These are phyloP conservation scores for Pichia kudriavzevii DNA, from an alignment of 1,139 yeast genomes.

Conservation along the genomic window DNA sequence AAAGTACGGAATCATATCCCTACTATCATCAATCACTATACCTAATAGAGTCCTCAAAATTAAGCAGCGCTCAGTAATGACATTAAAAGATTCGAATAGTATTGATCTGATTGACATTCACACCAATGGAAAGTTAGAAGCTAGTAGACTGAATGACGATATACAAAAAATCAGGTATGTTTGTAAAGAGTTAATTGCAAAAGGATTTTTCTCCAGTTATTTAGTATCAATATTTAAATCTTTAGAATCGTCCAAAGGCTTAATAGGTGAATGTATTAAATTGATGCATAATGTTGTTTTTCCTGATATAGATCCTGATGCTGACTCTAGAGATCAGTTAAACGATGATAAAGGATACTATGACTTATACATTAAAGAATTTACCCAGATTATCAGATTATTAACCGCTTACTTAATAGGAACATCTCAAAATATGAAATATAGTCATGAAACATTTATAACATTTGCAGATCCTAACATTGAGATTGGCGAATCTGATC, in stretches of 20 bases:
- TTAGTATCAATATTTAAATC: conserved; percentile 7
- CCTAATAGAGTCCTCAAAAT: conserved; percentile 24
- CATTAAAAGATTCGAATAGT: conserved; percentile 33
- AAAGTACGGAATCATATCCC: conserved; percentile 34
- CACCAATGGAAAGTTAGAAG: conserved; percentile 25
- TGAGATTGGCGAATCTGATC: conserved; percentile 14
- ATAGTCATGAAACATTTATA: conserved; percentile 15
- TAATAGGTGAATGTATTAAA: conserved; percentile 10
- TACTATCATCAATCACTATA: conserved; percentile 34
- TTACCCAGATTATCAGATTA: conserved; percentile 14
- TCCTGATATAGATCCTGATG: conserved; percentile 25
- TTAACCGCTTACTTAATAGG: conserved; percentile 13
- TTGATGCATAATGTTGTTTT: conserved; percentile 21
- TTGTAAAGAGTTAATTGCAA: conserved; percentile 9
- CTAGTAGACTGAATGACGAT: conserved; percentile 25
- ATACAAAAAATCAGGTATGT: conserved; percentile 18
- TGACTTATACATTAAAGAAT: conserved; percentile 19
- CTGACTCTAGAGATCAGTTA: conserved; percentile 23
- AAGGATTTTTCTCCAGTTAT: conserved; percentile 4
- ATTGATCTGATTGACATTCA: conserved; percentile 22
- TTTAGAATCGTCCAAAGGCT: conserved; percentile 9
- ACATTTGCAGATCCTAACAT: conserved; percentile 2
- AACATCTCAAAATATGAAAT: conserved; percentile 25
- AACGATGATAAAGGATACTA: conserved; percentile 23
- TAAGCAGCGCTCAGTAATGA: conserved; percentile 28